Conservation (phyloP, 2,329 filamentous ascomycete genomes). For the Talaromyces sp. region DNA sequence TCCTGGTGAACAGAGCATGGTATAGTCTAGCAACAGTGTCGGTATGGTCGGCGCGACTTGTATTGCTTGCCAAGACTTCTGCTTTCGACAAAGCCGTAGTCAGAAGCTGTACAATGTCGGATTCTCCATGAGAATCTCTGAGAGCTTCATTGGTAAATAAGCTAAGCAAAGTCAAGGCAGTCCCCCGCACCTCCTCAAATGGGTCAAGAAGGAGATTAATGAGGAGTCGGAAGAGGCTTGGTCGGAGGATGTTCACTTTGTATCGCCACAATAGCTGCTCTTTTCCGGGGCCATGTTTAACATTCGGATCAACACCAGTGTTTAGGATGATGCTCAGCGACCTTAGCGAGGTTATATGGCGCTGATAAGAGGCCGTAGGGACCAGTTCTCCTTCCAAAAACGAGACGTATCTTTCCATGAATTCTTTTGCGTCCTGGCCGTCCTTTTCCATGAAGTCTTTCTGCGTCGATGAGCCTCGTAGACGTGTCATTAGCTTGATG, state of each 20-base stretch:
- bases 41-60: conserved; percentile 83
- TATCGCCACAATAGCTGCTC: conserved; percentile 49
- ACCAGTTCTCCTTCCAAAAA: conserved; percentile 72
- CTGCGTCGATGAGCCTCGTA: conserved; percentile 55
- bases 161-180: conserved; percentile 44
- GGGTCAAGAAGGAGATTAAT: conserved; percentile 81
- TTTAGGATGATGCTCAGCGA: conserved; percentile 64
- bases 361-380: conserved; percentile 81
- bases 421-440: conserved; percentile 35
- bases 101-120: conserved; percentile 22
- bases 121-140: conserved; percentile 17
- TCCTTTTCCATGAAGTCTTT: conserved; percentile 25
- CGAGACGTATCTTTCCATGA: conserved; percentile 68
- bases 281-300: conserved; percentile 37
- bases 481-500: conserved; percentile 70
- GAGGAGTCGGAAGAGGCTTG: conserved; percentile 50
- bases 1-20: conserved; percentile 62
- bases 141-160: conserved; percentile 30
- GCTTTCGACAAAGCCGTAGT: conserved; percentile 29
- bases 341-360: conserved; percentile 76
- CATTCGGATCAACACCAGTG: conserved; percentile 58
- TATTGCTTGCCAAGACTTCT: conserved; percentile 44
- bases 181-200: conserved; percentile 80
- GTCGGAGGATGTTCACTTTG: conserved; percentile 39
- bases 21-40: conserved; percentile 81